Conservation (phyloP, 1,284 basidiomycete species). For the Coniferiporia sulphurascens region DNA sequence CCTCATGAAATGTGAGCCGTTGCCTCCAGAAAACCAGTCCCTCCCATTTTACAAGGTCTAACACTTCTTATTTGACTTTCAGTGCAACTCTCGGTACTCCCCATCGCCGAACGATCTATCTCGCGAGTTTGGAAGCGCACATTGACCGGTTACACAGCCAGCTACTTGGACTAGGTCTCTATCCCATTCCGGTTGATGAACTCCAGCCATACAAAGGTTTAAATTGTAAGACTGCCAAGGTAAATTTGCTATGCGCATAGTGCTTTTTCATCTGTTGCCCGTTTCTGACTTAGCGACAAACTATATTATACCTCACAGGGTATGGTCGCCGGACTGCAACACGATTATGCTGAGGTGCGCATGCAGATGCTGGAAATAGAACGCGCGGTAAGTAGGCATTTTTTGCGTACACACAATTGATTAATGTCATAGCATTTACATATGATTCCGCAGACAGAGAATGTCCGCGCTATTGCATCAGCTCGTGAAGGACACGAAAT, state of each 20-base stretch:
- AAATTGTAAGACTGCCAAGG: constrained; percentile 70
- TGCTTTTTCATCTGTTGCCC: constrained; percentile 14
- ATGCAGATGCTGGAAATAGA: constrained; percentile 62
- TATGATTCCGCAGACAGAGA: background rate
- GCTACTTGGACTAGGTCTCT: constrained; percentile 44
- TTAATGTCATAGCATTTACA: background rate
- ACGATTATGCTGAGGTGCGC: constrained; percentile 52
- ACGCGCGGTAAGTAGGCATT: constrained; percentile 46
- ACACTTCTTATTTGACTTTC: background rate
- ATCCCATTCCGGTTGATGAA: constrained; percentile 47
- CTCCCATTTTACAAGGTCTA: too few species aligned
- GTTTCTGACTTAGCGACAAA: constrained; percentile 4
- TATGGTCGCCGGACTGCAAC: constrained; percentile 65
- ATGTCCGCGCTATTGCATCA: constrained; percentile 1
- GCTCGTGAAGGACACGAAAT: background rate
- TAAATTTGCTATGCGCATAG: constrained; percentile 23
- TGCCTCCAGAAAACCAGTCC: background rate
- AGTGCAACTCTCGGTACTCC: constrained; percentile 64
- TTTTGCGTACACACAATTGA: background rate
- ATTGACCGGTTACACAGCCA: constrained; percentile 55
- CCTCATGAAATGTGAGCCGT: constrained; percentile 57
- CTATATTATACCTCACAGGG: constrained; percentile 38
- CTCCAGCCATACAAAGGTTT: constrained; percentile 55
- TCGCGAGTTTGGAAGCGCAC: constrained; percentile 40
- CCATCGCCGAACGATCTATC: constrained; percentile 32